These are phyloP conservation scores for Scleroderma bovista DNA, from an alignment of 768 basidiomycete genomes.

Conservation along the genomic window DNA sequence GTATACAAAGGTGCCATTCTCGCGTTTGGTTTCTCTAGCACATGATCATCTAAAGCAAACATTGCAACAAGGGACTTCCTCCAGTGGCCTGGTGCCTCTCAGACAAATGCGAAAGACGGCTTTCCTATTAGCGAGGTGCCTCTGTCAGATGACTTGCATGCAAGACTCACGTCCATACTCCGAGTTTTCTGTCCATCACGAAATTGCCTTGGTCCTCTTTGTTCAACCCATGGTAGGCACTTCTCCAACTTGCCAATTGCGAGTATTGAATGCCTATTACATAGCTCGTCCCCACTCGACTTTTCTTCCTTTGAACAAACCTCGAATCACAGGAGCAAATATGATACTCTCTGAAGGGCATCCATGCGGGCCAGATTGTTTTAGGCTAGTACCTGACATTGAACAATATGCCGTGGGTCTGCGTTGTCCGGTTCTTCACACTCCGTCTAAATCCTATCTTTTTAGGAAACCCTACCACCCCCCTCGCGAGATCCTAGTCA, in stretches of 20 bases:
- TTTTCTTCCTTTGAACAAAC: slow-evolving; percentile 18
- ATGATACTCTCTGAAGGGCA: slow-evolving; percentile 24
- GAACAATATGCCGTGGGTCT: slow-evolving; percentile 17
- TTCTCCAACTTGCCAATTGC: neutral
- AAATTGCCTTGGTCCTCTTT: slow-evolving; percentile 38
- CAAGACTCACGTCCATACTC: slow-evolving; percentile 28
- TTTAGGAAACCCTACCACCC: slow-evolving; percentile 20
- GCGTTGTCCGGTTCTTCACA: neutral
- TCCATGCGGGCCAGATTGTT: slow-evolving; percentile 30
- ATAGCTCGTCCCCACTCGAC: slow-evolving; percentile 1
- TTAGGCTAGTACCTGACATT: slow-evolving; percentile 20
- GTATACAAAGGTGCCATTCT: slow-evolving; percentile 37
- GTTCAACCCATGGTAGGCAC: slow-evolving; percentile 34
- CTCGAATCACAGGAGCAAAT: slow-evolving; percentile 13
- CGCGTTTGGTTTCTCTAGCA: neutral
- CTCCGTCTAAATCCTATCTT: neutral
- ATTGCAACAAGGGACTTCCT: slow-evolving; percentile 31
- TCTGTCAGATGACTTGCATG: slow-evolving; percentile 22
- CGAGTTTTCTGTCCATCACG: slow-evolving; percentile 41
- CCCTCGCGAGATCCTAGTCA: slow-evolving; percentile 5
- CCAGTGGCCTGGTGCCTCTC: slow-evolving; percentile 30
- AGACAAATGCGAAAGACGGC: neutral
- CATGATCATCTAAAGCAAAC: neutral
- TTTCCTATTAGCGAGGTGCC: slow-evolving; percentile 10
- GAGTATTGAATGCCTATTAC: neutral